phyloP scores from a whole-genome alignment of 495 filamentous ascomycete species.

The Penicillium canescens region DNA sequence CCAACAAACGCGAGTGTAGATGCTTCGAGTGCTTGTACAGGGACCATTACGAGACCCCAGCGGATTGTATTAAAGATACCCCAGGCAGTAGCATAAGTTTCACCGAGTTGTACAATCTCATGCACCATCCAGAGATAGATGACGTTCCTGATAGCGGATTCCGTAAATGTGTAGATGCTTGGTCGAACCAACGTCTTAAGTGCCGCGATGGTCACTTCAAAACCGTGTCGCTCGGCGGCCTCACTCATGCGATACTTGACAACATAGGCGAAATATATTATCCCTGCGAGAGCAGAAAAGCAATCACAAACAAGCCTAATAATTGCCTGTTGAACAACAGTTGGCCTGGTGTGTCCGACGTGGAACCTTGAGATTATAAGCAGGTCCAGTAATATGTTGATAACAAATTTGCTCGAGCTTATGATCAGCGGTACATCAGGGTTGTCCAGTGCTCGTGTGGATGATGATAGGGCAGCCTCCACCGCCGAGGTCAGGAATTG shows the following conservation, averaged over 20 bases:
- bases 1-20: conserved; percentile 66
- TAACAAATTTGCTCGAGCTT: conserved; percentile 57
- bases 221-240: too few relatives aligned
- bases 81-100: conserved; percentile 72
- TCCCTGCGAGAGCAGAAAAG: conserved; percentile 54
- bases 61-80: conserved; percentile 74
- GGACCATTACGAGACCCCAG: conserved; percentile 80
- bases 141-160: conserved; percentile 67
- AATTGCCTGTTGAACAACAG: conserved; percentile 61
- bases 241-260: too few relatives aligned
- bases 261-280: conserved; percentile 59
- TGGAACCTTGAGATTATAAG: conserved; percentile 70
- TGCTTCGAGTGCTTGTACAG: conserved; percentile 66
- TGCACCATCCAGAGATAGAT: conserved; percentile 74
- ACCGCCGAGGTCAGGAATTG: conserved; percentile 60
- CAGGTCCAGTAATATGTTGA: conserved; percentile 72
- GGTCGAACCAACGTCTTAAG: conserved; percentile 53
- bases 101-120: conserved; percentile 60
- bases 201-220: conserved; percentile 9
- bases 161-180: conserved; percentile 57
- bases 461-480: conserved; percentile 59
- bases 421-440: conserved; percentile 74
- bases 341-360: conserved; percentile 58
- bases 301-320: conserved; percentile 64
- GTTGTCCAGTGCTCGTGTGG: conserved; percentile 66